Evolutionary conservation across 1,284 basidiomycete genomes (phyloP).

Genomic region (Trametes versicolor): DNA sequence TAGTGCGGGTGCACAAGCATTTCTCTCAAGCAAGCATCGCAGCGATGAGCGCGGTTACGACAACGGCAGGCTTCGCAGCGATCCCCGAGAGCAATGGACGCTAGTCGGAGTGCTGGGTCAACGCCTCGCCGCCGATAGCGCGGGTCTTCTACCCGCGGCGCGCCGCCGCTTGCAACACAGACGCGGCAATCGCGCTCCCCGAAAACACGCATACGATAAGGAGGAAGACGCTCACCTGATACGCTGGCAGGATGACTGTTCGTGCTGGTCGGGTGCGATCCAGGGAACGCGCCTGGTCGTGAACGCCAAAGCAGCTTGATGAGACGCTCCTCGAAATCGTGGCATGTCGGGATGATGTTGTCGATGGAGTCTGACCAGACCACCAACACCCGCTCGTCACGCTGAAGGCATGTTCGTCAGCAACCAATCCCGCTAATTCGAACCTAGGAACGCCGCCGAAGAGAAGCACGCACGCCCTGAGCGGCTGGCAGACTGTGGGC

Average conservation of each 20-base stretch:
- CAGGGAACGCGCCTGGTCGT: conserved; percentile 36
- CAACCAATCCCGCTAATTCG: background rate
- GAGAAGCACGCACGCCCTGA: background rate
- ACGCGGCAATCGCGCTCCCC: background rate
- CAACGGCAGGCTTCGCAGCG: conserved; percentile 14
- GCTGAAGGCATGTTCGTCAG: conserved; percentile 49
- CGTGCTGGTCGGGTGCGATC: conserved; percentile 39
- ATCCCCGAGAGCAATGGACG: conserved; percentile 6
- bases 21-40: background rate
- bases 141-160: background rate
- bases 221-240: conserved; percentile 31
- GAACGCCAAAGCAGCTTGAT: conserved; percentile 79
- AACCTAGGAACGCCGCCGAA: background rate
- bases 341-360: conserved; percentile 73
- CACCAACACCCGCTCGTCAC: conserved; percentile 78
- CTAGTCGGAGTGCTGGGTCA: background rate
- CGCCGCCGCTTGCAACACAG: background rate
- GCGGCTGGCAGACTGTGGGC: background rate
- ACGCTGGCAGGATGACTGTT: conserved; percentile 42
- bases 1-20: conserved; percentile 4
- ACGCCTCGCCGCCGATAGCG: background rate
- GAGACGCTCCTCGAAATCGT: conserved; percentile 82
- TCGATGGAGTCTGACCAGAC: conserved; percentile 84
- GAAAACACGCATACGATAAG: background rate
- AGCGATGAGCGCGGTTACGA: background rate